phyloP scores from a whole-genome alignment of 2,329 filamentous ascomycete species.

The Lasiodiplodia sp. region DNA sequence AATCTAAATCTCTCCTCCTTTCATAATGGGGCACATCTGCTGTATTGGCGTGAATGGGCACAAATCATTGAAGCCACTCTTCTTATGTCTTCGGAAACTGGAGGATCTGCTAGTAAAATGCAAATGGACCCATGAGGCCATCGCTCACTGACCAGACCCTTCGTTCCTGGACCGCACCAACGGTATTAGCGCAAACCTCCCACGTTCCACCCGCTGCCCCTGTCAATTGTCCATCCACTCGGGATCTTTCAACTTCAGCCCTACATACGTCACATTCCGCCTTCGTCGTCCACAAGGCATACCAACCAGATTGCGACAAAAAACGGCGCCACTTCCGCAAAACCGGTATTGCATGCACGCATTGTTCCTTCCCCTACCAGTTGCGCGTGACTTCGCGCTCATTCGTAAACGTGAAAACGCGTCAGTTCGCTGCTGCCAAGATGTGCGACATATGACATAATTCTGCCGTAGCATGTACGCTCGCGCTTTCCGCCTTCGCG shows the following conservation, averaged over 20 bases:
- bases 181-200: not conserved
- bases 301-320: conserved; percentile 9
- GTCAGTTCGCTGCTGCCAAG: conserved; percentile 15
- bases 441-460: conserved; percentile 11
- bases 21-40: too few relatives aligned
- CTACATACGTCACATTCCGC: conserved; percentile 6
- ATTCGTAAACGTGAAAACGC: not conserved
- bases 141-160: not conserved
- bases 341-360: conserved; percentile 6
- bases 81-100: too few relatives aligned
- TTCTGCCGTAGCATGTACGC: conserved; percentile 16
- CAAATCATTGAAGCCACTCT: too few relatives aligned
- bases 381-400: not conserved
- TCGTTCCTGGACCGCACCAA: not conserved
- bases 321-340: not conserved
- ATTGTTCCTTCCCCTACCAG: not conserved
- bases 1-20: too few relatives aligned
- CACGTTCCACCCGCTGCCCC: not conserved
- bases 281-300: not conserved
- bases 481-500: not conserved
- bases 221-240: conserved; percentile 16
- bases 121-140: too few relatives aligned
- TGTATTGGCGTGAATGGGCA: too few relatives aligned
- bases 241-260: conserved; percentile 4
- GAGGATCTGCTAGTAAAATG: too few relatives aligned